Conservation (phyloP, 768 basidiomycete genomes). For the Epithele typhae region DNA sequence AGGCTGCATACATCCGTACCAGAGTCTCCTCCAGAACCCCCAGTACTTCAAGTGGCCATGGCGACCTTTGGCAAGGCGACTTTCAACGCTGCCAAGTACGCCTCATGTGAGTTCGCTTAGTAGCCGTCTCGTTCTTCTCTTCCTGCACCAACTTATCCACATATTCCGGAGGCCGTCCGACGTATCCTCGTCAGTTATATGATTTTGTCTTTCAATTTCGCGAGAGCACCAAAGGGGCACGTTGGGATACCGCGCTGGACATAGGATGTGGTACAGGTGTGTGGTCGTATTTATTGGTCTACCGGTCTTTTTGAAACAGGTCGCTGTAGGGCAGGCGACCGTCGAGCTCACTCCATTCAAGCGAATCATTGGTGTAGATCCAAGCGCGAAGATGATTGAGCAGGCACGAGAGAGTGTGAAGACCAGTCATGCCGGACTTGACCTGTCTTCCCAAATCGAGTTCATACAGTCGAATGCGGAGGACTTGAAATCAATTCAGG, state of each 20-base stretch:
- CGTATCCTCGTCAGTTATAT: slow-evolving; percentile 65
- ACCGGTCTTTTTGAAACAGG: neutral
- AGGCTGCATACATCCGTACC: too few relatives aligned
- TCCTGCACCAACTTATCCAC: too few relatives aligned
- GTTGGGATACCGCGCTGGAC: slow-evolving; percentile 63
- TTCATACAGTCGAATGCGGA: slow-evolving; percentile 47
- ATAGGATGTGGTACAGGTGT: slow-evolving; percentile 83
- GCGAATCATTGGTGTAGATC: slow-evolving; percentile 70
- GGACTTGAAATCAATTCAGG: slow-evolving; percentile 43
- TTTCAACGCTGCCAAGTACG: slow-evolving; percentile 67
- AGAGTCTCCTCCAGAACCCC: too few relatives aligned
- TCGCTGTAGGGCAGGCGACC: slow-evolving; percentile 62
- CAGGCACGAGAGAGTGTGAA: slow-evolving; percentile 28
- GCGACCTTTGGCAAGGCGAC: slow-evolving; percentile 68
- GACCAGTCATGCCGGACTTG: slow-evolving; percentile 6
- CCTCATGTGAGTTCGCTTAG: slow-evolving; percentile 24
- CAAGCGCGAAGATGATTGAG: slow-evolving; percentile 65
- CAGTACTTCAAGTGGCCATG: too few relatives aligned
- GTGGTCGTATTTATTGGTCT: slow-evolving; percentile 13
- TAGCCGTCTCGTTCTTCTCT: neutral
- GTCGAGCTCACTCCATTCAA: slow-evolving; percentile 50
- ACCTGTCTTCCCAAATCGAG: slow-evolving; percentile 23
- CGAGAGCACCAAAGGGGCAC: slow-evolving; percentile 23
- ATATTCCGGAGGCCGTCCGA: slow-evolving; percentile 49
- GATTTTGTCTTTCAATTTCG: slow-evolving; percentile 63